These are phyloP conservation scores for Ophiostoma triangulosporum DNA, from an alignment of 2,329 filamentous ascomycete genomes.

Conservation along the genomic window DNA sequence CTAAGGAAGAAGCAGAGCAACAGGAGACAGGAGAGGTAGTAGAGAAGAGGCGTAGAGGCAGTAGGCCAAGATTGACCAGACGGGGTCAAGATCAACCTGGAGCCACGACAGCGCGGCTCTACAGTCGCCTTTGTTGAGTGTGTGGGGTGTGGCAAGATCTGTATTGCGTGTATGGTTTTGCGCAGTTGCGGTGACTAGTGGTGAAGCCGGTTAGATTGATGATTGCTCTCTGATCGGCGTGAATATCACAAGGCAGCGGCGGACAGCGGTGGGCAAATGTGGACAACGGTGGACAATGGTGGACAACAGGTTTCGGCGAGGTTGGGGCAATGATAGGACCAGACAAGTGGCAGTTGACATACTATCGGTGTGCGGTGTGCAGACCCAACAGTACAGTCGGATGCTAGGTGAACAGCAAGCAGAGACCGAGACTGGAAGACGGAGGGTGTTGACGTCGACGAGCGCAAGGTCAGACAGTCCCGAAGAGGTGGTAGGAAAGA, in stretches of 20 bases:
- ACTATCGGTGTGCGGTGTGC: background rate
- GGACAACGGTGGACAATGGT: too few species aligned
- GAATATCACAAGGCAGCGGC: too few species aligned
- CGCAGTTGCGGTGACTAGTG: background rate
- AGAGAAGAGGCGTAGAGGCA: too few species aligned
- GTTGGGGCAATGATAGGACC: background rate
- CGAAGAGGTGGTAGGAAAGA: background rate
- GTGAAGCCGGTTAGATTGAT: background rate
- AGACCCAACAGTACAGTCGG: background rate
- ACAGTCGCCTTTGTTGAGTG: background rate
- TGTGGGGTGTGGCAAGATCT: background rate
- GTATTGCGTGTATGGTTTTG: background rate
- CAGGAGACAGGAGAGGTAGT: background rate
- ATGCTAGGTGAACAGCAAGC: background rate
- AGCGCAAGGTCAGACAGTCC: background rate
- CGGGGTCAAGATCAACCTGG: background rate
- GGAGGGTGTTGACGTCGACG: background rate
- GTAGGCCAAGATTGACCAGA: background rate
- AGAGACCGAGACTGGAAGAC: background rate
- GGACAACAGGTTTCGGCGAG: too few species aligned
- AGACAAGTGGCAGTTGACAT: background rate
- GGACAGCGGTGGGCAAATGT: too few species aligned
- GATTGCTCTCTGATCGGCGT: background rate
- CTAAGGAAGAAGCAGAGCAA: background rate
- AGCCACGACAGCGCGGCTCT: constrained; percentile 2